These are phyloP conservation scores for Lachnellula hyalina DNA, from an alignment of 2,329 filamentous ascomycete genomes.

Conservation along the genomic window DNA sequence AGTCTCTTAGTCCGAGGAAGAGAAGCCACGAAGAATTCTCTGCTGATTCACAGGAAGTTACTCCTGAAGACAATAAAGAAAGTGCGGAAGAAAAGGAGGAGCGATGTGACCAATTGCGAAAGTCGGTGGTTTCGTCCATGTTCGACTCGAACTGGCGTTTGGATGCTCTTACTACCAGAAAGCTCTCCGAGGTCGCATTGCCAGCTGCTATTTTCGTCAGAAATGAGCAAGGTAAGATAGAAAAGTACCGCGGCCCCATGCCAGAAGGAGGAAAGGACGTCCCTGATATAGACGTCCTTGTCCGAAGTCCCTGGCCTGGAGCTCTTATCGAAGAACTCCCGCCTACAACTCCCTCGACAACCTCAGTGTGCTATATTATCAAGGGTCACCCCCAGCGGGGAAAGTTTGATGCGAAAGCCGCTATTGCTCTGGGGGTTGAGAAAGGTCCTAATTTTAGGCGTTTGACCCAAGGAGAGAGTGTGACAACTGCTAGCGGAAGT, in stretches of 20 bases:
- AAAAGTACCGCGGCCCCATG: slow-evolving; percentile 63
- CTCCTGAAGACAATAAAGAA: slow-evolving; percentile 17
- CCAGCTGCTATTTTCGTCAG: slow-evolving; percentile 68
- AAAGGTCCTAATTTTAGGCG: slow-evolving; percentile 52
- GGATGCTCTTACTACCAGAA: slow-evolving; percentile 63
- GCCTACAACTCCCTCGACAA: slow-evolving; percentile 56
- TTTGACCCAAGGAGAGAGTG: slow-evolving; percentile 58
- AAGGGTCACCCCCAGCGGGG: slow-evolving; percentile 72
- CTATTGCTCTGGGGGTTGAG: slow-evolving; percentile 58
- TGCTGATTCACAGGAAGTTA: slow-evolving; percentile 14
- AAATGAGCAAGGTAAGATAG: slow-evolving; percentile 58
- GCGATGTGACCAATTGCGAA: slow-evolving; percentile 45
- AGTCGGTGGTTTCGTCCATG: slow-evolving; percentile 66
- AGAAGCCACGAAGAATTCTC: slow-evolving; percentile 45
- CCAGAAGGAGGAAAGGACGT: slow-evolving; percentile 45
- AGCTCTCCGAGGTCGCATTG: slow-evolving; percentile 59
- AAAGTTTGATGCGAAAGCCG: slow-evolving; percentile 67
- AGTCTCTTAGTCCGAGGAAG: slow-evolving; percentile 36
- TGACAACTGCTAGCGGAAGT: slow-evolving; percentile 58
- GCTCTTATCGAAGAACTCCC: slow-evolving; percentile 62
- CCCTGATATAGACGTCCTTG: slow-evolving; percentile 65
- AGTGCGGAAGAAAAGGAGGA: slow-evolving; percentile 35
- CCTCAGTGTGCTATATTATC: slow-evolving; percentile 81
- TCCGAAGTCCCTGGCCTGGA: slow-evolving; percentile 75
- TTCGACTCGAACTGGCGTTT: slow-evolving; percentile 71